Evolutionary conservation across 805 yeast genomes (phyloP).

Genomic region (Teunomyces kruisii): DNA sequence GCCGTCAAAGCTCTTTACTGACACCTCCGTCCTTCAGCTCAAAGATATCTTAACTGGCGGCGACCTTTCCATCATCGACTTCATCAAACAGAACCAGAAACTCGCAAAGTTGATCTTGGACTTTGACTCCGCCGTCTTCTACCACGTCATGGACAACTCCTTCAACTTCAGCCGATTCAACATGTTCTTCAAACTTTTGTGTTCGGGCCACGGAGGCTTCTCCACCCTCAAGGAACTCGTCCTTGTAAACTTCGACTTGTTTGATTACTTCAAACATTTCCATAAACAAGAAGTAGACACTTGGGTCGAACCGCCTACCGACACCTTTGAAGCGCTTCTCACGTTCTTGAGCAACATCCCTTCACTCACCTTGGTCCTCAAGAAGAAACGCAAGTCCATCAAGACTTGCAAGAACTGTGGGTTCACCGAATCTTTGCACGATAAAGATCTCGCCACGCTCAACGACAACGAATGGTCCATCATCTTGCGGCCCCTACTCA

Average conservation of each 20-base stretch:
- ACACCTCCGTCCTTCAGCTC: constrained; percentile 38
- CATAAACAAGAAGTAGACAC: constrained; percentile 2
- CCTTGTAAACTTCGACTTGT: constrained; percentile 34
- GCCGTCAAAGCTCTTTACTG: constrained; percentile 36
- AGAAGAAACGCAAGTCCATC: constrained; percentile 19
- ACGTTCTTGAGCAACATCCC: constrained; percentile 15
- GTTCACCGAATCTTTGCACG: constrained; percentile 6
- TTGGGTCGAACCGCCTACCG: constrained; percentile 17
- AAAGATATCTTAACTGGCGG: constrained; percentile 38
- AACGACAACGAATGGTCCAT: constrained; percentile 17
- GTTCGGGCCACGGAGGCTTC: constrained; percentile 36
- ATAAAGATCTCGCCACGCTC: constrained; percentile 9
- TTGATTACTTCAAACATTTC: constrained; percentile 9
- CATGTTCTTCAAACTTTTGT: constrained; percentile 26
- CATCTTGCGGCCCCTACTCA: constrained; percentile 16
- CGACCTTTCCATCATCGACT: constrained; percentile 52
- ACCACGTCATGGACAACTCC: constrained; percentile 15
- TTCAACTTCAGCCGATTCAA: constrained; percentile 34
- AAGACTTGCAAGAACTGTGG: constrained; percentile 39
- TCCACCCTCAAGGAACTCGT: constrained; percentile 22
- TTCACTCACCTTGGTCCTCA: constrained; percentile 23
- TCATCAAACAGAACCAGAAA: constrained; percentile 35
- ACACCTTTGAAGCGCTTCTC: constrained; percentile 23
- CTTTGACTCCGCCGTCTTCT: constrained; percentile 48
- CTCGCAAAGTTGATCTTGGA: constrained; percentile 46